Conservation (phyloP, 371 early-diverging fungal genomes). For the Mortierella sp. region DNA sequence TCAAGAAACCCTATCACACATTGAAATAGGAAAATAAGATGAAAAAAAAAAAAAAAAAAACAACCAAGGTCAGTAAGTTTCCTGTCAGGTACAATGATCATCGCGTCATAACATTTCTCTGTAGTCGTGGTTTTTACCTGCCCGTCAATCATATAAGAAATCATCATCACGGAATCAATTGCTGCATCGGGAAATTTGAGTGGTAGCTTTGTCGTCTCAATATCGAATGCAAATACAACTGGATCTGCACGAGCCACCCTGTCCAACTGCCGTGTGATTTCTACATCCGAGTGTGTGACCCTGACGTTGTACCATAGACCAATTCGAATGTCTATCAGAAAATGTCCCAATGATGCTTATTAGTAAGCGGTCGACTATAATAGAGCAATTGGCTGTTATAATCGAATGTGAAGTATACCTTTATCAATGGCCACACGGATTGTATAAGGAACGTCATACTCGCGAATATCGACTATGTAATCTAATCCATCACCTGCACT, state of each 20-base stretch:
- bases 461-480: conserved; percentile 89
- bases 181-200: conserved; percentile 98
- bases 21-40: not conserved
- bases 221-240: conserved; percentile 98
- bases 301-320: conserved; percentile 95
- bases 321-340: conserved; percentile 85
- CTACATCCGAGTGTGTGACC: conserved; percentile 69
- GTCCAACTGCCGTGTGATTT: conserved; percentile 79
- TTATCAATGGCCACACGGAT: conserved; percentile 94
- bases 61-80: no score
- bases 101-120: no score
- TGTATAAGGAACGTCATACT: conserved; percentile 96
- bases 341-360: no score
- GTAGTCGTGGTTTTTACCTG: conserved; percentile 65
- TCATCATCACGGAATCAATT: conserved; percentile 99
- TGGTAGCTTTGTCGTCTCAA: conserved; percentile 99
- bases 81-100: no score
- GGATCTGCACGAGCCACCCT: conserved; percentile 97
- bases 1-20: conserved; percentile 87
- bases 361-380: no score
- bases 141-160: conserved; percentile 99
- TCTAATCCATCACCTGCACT: conserved; percentile 62
- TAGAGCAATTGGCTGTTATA: not conserved
- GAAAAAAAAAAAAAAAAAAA: not conserved
- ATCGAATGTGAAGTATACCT: conserved; percentile 57